phyloP scores from a whole-genome alignment of 2,329 filamentous ascomycete genomes.

The Epichloe typhina region DNA sequence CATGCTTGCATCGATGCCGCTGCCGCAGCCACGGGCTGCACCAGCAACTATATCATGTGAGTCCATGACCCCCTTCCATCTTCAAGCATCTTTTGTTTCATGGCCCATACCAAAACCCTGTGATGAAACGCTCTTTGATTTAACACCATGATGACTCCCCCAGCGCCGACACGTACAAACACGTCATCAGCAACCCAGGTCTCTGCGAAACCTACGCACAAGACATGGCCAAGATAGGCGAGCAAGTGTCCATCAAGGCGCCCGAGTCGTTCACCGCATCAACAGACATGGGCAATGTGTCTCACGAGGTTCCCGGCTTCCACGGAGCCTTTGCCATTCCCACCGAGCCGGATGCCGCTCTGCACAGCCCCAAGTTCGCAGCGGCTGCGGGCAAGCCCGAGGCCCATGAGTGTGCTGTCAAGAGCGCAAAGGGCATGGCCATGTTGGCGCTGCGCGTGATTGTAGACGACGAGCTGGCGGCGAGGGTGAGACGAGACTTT shows the following conservation, averaged over 20 bases:
- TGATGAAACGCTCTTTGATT: neutral
- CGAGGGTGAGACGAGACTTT: constrained; percentile 1
- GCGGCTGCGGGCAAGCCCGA: constrained; percentile 28
- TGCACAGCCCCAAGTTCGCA: constrained; percentile 29
- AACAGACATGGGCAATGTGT: constrained; percentile 40
- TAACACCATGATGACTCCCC: too few species aligned
- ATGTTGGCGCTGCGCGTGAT: constrained; percentile 20
- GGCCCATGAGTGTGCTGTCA: constrained; percentile 26
- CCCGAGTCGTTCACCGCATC: constrained; percentile 26
- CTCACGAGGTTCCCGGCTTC: constrained; percentile 31
- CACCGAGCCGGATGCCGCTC: constrained; percentile 19
- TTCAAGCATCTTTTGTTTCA: neutral
- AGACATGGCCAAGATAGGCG: constrained; percentile 28
- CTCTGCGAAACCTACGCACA: constrained; percentile 29
- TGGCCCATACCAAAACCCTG: neutral
- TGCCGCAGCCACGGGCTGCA: constrained; percentile 22
- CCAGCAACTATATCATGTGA: constrained; percentile 21
- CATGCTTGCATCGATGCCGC: constrained; percentile 23
- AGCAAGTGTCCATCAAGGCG: constrained; percentile 21
- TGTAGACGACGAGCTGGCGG: constrained; percentile 7
- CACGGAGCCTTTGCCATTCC: constrained; percentile 35
- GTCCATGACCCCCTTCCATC: constrained; percentile 2
- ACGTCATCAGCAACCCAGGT: constrained; percentile 30
- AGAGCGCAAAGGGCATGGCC: constrained; percentile 32
- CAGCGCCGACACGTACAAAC: constrained; percentile 27